A percentile compares a stretch with the other conserved stretches of the same genome.
Evolutionary conservation across 495 filamentous ascomycete genomes (phyloP).

Genomic region (Terfezia boudieri): DNA sequence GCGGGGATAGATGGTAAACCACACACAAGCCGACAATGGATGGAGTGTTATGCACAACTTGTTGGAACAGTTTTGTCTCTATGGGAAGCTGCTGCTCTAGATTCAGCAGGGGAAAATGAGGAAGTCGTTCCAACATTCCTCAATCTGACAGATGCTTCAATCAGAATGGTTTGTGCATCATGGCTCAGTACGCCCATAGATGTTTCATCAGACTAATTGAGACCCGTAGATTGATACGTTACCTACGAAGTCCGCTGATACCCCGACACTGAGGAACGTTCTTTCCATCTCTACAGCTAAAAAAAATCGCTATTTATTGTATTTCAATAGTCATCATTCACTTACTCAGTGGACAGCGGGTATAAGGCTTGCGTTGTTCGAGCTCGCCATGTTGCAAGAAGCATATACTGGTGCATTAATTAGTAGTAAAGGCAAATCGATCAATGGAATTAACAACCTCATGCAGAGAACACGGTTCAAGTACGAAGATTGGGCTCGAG

Average conservation of each 20-base stretch:
- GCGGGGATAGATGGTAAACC: constrained; percentile 51
- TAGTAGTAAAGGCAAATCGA: constrained; percentile 68
- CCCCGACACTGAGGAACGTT: constrained; percentile 71
- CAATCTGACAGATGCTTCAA: constrained; percentile 88
- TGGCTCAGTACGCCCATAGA: too few relatives aligned
- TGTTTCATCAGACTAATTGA: neutral
- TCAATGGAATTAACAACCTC: constrained; percentile 74
- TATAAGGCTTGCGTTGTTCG: constrained; percentile 85
- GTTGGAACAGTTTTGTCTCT: constrained; percentile 85
- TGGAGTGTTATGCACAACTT: constrained; percentile 90
- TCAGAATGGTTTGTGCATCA: constrained; percentile 58
- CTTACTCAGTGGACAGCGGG: constrained; percentile 90
- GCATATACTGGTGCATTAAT: constrained; percentile 92
- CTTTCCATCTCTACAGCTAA: constrained; percentile 88
- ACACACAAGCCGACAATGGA: constrained; percentile 62
- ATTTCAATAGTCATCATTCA: constrained; percentile 87
- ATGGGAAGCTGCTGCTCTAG: constrained; percentile 87
- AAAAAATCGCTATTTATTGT: constrained; percentile 80
- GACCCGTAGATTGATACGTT: constrained; percentile 58
- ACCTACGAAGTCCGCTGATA: constrained; percentile 51
- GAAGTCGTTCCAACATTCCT: constrained; percentile 89
- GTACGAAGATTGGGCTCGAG: constrained; percentile 82
- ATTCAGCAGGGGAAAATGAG: constrained; percentile 58
- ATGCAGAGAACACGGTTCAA: constrained; percentile 55
- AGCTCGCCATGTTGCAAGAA: constrained; percentile 81